Conservation (phyloP, 495 filamentous ascomycete genomes). For the Aspergillus asperescens region DNA sequence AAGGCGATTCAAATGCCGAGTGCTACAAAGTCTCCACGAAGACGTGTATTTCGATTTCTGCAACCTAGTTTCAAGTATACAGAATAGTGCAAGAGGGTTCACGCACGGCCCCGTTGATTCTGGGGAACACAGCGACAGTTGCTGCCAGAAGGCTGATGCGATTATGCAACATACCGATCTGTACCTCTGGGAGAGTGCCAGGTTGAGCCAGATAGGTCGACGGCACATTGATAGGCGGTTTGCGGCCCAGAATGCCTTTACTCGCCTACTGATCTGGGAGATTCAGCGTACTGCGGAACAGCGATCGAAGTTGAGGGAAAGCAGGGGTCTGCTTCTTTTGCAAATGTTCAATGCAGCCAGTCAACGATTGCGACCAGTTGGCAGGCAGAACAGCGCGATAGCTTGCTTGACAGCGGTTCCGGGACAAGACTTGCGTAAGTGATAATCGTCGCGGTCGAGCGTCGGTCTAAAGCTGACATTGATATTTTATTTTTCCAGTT, state of each 20-base stretch:
- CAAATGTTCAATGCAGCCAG: slow-evolving; percentile 25
- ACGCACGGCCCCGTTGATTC: slow-evolving; percentile 17
- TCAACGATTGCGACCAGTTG: slow-evolving; percentile 24
- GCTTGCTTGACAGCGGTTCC: slow-evolving; percentile 35
- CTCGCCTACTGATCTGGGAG: slow-evolving; percentile 41
- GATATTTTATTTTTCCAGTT: background rate
- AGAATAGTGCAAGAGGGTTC: slow-evolving; percentile 24
- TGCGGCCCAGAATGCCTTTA: slow-evolving; percentile 37
- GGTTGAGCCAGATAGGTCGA: slow-evolving; percentile 36
- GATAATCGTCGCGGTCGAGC: too few species aligned
- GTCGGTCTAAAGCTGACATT: background rate
- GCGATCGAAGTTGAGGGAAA: slow-evolving; percentile 23
- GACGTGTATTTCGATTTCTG: slow-evolving; percentile 40
- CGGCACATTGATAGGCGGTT: slow-evolving; percentile 33
- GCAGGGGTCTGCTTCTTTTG: slow-evolving; percentile 25
- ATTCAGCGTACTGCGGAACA: slow-evolving; percentile 36
- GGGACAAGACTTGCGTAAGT: slow-evolving; percentile 35
- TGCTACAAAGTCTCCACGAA: slow-evolving; percentile 44
- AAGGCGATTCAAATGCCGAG: slow-evolving; percentile 34
- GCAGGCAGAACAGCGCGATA: slow-evolving; percentile 29
- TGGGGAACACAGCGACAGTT: slow-evolving; percentile 28
- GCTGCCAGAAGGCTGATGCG: background rate
- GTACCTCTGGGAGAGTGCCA: slow-evolving; percentile 33
- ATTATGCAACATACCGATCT: slow-evolving; percentile 21
- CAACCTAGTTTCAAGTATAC: slow-evolving; percentile 37